Base-by-base conservation (phyloP, 2,329 filamentous ascomycete genomes). In the Ascochyta koolunga region DNA sequence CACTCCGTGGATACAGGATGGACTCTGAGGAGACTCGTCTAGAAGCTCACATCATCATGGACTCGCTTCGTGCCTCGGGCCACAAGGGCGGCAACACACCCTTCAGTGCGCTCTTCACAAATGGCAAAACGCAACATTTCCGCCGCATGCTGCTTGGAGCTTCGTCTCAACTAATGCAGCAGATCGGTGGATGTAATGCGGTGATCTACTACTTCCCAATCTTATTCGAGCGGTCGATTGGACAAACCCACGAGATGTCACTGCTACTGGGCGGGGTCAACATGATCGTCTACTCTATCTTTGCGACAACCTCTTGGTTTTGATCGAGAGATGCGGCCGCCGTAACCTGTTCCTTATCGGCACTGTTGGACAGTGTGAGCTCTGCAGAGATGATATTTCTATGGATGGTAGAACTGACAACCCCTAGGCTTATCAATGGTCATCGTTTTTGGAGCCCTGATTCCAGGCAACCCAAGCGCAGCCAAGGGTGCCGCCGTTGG, bases 21-120 rank as follows among this genome's bases (percentile, higher is more conserved):
- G 79, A 86, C 40, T 80, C 83, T 58, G 75, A 79, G 8, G 82
- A 87, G 65, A 86, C 86, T 2, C 78, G 81, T 39, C 66, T 81
- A 9, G 84, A 89, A 72, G 81, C 83, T 63, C 83, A 87, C 47
- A 85, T 89, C 0, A 86, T 89, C n/a, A 75, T 85, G n/a, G 88
- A 92, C 64, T 72, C 72, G 50, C 77, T 79, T 52, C 70, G 70
- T 11, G 74, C 73, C 5, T 74, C 76, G 16, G 76, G 76, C 25
- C 74, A 75, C 65, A 67, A 72, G 31, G 73, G 74, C 10, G 74
- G 76, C 33, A 72, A 70, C 56, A 77, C 73, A 7, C 74, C 74
- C 1, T 74, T 82, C 68, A 82, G 79, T 59, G 80, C 83, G 1
- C 77, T 88, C 1, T 80, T 87, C 64, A 86, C 84, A 1, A 79